Base-by-base conservation (phyloP, 768 basidiomycete genomes). In the Collybiopsis confluens region DNA sequence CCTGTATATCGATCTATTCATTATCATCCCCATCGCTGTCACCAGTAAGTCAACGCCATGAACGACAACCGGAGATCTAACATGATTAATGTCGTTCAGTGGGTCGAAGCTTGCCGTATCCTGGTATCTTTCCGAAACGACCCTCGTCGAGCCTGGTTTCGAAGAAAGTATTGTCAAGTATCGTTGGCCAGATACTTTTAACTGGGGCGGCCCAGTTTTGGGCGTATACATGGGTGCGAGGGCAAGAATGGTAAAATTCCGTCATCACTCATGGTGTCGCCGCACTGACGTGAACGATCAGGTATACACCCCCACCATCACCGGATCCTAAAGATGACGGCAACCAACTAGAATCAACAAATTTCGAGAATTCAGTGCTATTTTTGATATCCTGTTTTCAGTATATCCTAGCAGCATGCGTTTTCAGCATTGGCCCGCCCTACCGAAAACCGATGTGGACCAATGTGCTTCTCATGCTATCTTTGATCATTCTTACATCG, bases 311-410 rank as follows among this genome's bases (percentile, higher is more conserved):
- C 13, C 93, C 92, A n/a, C 70, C 70, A 0, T 62, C 66, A 44
- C 65, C 66, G 30, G 64, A 78, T 18, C 75, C 78, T 23, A 69
- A 72, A 41, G 77, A 76, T 43, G 73, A 81, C 40, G 80, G 77
- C 56, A 80, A 86, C 67, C 83, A 91, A 61, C 76, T 98, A 41
- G 82, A 92, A 55, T 86, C 92, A 20, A 82, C 73, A 38, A 98
- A 95, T 66, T 95, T 81, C 62, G 97, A 98, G 68, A 98, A 99
- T 66, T 85, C 97, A 4, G 83, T 81, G 26, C 70, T 99, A 54
- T 99, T 99, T 73, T 70, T 98, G 59, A 75, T 98, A 41, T 98
- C 97, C 9, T 97, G 93, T 57, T 98, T 98, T 83, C 97, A 99
- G 71, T 99, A 99, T 68, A 92, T 98, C 63, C 75, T 98, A 45